Base-by-base conservation (phyloP, 106 monocot species). In the Narthecium ossifragum region DNA sequence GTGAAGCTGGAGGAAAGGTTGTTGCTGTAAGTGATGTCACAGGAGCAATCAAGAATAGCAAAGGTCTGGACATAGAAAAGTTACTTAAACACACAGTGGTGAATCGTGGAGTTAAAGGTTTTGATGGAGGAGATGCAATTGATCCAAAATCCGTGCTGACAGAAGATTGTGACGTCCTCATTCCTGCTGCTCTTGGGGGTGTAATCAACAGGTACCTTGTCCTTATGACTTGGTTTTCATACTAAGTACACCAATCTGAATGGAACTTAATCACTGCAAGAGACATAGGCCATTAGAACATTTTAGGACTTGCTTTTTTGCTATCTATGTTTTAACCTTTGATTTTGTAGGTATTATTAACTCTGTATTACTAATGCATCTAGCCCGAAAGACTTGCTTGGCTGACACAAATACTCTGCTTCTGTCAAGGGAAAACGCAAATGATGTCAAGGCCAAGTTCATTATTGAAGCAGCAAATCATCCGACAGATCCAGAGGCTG, bases 391-490 rank as follows among this genome's bases (percentile, higher is more conserved):
- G n/a, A n/a, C n/a, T n/a, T n/a, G n/a, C n/a, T n/a, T n/a, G n/a
- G n/a, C n/a, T n/a, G n/a, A n/a, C n/a, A n/a, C n/a, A n/a, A n/a
- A n/a, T n/a, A n/a, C n/a, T n/a, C n/a, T n/a, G n/a, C n/a, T 31
- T 18, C 45, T 28, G 55, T 51, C 5, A 55, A 86, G 85, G 77
- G 85, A 78, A 26, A 86, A 86, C 61, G 85, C 85, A 48, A 77
- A 81, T 68, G 75, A 81, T 10, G 75, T 89, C 20, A 77, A 43
- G 30, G 89, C 89, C 34, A 90, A 90, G 60, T 90, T 73, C 63
- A 90, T 90, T 29, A 64, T 89, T 38, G 88, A 89, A 57, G 88
- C 88, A 40, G 88, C 88, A 34, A 89, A 89, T 61, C 84, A 84
- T 62, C 89, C 89, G 27, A 75, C 88, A 9, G 88, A 89, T 31